Evolutionary conservation across 192 early-diverging fungal species (phyloP).

Genomic region (Rhizophlyctis rosea): DNA sequence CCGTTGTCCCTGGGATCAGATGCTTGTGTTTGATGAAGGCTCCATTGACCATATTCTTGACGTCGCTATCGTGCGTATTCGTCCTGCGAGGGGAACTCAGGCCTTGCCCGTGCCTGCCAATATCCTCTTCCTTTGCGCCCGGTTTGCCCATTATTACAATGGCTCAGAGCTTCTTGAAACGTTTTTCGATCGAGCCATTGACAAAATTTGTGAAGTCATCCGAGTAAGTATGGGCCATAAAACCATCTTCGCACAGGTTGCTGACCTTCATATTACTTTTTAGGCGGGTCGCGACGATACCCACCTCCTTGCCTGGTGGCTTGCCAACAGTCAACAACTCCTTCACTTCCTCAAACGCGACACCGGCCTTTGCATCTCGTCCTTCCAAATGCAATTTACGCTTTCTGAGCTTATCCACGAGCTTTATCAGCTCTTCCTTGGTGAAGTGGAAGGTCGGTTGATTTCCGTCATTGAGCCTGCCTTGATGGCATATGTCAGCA

Average conservation of each 20-base stretch:
- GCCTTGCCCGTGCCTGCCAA: slow-evolving; percentile 75
- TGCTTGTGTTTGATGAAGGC: slow-evolving; percentile 88
- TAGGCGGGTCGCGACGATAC: slow-evolving; percentile 52
- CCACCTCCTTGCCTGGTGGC: slow-evolving; percentile 74
- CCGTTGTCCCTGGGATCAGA: slow-evolving; percentile 80
- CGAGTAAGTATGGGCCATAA: slow-evolving; percentile 37
- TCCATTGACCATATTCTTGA: slow-evolving; percentile 72
- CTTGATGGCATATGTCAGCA: slow-evolving; percentile 19
- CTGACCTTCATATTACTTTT: neutral
- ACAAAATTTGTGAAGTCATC: slow-evolving; percentile 54
- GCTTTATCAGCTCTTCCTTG: slow-evolving; percentile 22
- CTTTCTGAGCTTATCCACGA: slow-evolving; percentile 79
- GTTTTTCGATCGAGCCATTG: slow-evolving; percentile 58
- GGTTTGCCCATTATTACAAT: slow-evolving; percentile 83
- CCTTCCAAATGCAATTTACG: slow-evolving; percentile 70
- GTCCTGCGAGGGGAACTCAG: slow-evolving; percentile 34
- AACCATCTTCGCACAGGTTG: slow-evolving; percentile 3
- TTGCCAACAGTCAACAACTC: slow-evolving; percentile 78
- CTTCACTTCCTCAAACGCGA: slow-evolving; percentile 88
- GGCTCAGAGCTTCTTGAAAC: slow-evolving; percentile 68
- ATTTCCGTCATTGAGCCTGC: slow-evolving; percentile 11
- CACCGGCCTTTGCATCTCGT: slow-evolving; percentile 62
- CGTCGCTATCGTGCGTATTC: slow-evolving; percentile 64
- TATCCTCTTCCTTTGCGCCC: slow-evolving; percentile 80
- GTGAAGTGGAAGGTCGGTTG: slow-evolving; percentile 5